Conservation (phyloP, 2,329 filamentous ascomycete species). For the Aureobasidium leucospermi region DNA sequence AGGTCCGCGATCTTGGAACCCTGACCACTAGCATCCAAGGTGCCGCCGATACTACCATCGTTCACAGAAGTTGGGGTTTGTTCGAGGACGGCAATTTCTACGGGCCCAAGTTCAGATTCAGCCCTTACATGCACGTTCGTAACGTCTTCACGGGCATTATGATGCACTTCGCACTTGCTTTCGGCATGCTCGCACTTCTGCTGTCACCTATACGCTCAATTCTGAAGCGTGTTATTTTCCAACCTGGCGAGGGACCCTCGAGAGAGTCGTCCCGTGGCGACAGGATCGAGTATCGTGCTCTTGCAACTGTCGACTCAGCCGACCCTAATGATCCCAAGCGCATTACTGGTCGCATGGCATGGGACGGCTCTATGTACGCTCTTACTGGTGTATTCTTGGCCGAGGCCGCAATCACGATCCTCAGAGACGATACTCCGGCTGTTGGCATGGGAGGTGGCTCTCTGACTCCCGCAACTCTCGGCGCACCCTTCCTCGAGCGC, state of each 20-base stretch:
- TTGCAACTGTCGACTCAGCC: constrained; percentile 53
- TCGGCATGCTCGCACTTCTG: constrained; percentile 40
- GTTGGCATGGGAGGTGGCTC: constrained; percentile 56
- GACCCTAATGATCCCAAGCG: constrained; percentile 40
- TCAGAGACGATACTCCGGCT: constrained; percentile 48
- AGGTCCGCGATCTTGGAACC: constrained; percentile 50
- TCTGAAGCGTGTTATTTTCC: constrained; percentile 38
- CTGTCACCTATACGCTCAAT: constrained; percentile 48
- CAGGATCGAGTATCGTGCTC: constrained; percentile 52
- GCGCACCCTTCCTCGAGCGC: constrained; percentile 58
- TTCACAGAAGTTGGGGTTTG: constrained; percentile 54
- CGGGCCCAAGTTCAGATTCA: constrained; percentile 51
- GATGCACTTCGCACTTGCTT: constrained; percentile 42
- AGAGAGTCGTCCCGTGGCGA: constrained; percentile 2
- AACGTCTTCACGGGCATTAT: constrained; percentile 41
- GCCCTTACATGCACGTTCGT: constrained; percentile 48
- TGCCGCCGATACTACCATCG: constrained; percentile 47
- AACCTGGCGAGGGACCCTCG: constrained; percentile 41
- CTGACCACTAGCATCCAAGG: constrained; percentile 49
- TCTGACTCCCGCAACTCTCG: constrained; percentile 65
- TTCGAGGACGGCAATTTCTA: constrained; percentile 46
- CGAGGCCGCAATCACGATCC: constrained; percentile 57
- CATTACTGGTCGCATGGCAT: constrained; percentile 50
- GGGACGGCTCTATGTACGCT: constrained; percentile 57
- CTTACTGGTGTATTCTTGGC: constrained; percentile 58